Percentiles rank a stretch among this genome's conserved stretches.
These are phyloP conservation scores for Vitis riparia DNA, from an alignment of 164 flowering plant species.

Conservation along the genomic window DNA sequence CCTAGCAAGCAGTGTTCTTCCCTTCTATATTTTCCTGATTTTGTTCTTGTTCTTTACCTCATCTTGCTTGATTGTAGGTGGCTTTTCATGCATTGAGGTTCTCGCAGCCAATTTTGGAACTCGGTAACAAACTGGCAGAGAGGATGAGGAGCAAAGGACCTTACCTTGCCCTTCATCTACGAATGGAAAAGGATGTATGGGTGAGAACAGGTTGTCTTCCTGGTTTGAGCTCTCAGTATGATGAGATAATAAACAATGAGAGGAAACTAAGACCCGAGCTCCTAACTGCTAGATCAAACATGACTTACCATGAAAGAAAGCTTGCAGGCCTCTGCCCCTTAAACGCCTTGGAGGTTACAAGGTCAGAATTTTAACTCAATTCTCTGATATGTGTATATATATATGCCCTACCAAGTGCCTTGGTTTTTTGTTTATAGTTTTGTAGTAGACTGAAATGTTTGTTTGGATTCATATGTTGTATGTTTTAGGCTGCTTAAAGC, in stretches of 20 bases:
- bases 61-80: conserved; percentile 47
- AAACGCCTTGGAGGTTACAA: conserved; percentile 80
- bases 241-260: conserved; percentile 72
- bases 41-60: not conserved
- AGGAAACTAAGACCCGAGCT: conserved; percentile 77
- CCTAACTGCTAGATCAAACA: conserved; percentile 83
- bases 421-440: not conserved
- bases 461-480: not conserved
- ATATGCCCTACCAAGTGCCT: no score
- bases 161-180: conserved; percentile 89
- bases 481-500: conserved; percentile 82
- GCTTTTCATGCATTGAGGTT: conserved; percentile 91
- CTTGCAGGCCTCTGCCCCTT: conserved; percentile 96
- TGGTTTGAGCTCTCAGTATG: conserved; percentile 72
- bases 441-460: not conserved
- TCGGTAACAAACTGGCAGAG: conserved; percentile 81
- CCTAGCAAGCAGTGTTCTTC: no score
- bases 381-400: not conserved
- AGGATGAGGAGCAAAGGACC: conserved; percentile 85
- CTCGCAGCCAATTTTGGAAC: conserved; percentile 64
- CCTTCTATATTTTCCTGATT: not conserved
- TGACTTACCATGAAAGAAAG: conserved; percentile 87
- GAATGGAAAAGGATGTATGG: conserved; percentile 99
- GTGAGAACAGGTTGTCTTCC: conserved; percentile 98
- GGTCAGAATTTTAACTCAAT: conserved; percentile 40